A percentile compares a stretch with the other conserved stretches of the same genome.
Conservation (phyloP, 2,329 filamentous ascomycete species). For the Pestalotiopsis sp. region DNA sequence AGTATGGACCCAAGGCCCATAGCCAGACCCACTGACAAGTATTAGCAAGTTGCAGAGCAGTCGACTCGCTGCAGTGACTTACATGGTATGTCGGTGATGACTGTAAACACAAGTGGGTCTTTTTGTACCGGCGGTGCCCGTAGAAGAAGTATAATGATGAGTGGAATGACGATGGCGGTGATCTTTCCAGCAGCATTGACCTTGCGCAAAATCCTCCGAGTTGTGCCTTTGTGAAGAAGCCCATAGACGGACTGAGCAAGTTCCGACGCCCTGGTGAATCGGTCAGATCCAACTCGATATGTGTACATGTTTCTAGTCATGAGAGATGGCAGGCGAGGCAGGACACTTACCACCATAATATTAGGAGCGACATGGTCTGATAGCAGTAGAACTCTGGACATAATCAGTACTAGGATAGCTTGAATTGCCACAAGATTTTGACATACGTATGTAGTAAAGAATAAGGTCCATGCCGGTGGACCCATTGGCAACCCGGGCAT, state of each 20-base stretch:
- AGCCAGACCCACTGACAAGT: constrained; percentile 10
- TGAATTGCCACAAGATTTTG: no score
- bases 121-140: constrained; percentile 19
- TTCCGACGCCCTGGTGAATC: constrained; percentile 20
- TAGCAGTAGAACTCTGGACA: constrained; percentile 25
- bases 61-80: constrained; percentile 8
- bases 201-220: constrained; percentile 18
- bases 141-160: constrained; percentile 22
- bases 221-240: constrained; percentile 13
- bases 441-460: constrained; percentile 28
- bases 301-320: neutral
- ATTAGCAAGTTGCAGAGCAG: neutral
- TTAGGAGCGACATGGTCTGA: constrained; percentile 25
- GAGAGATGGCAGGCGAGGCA: neutral
- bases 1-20: constrained; percentile 18
- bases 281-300: neutral
- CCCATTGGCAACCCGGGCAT: constrained; percentile 25
- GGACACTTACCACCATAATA: constrained; percentile 25
- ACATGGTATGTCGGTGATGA: constrained; percentile 26
- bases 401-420: neutral
- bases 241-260: constrained; percentile 24
- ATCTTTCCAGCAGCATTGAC: constrained; percentile 25
- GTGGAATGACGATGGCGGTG: constrained; percentile 22
- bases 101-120: constrained; percentile 18
- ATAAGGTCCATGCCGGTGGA: constrained; percentile 27